Evolutionary conservation across 495 filamentous ascomycete species (phyloP), one percentile per base, ranked within the genome.

Genomic region (Hypoxylon perforatum): DNA sequence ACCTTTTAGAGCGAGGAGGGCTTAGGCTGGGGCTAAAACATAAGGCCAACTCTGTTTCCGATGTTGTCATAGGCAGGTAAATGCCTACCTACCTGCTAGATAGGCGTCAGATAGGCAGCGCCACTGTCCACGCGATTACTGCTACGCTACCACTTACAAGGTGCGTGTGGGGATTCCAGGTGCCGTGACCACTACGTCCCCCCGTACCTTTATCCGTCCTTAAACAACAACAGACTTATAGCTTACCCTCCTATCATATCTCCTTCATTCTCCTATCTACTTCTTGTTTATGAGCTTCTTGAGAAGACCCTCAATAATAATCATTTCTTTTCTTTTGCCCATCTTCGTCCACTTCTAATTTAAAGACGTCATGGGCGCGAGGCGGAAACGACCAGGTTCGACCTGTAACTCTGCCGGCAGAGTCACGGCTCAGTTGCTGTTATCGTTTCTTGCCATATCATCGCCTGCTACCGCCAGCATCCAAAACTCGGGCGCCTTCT

Each of bases 401-500:
- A 71, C 60, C 11, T 85, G 81, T 73, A 67, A 64, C 52, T 85
- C 82, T 67, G 78, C 85, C 21, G 84, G 84, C 74, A 80, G 83
- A 77, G 83, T 90, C 52, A 88, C 87, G 14, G 82, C 85, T 58
- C 74, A 78, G 46, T 74, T 88, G 47, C 76, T 91, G 49, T 77
- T 91, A 33, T 89, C 84, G 48, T 86, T 90, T 76, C 83, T 91
- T 42, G 86, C 86, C 55, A 72, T 86, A 60, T 81, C 84, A 19
- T 76, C 77, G 22, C 67, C 77, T 17, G 63, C 80, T 39, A 67
- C 62, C 3, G 79, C 74, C 18, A 73, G 67, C 25, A 63, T 76
- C 53, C 78, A 57, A 18, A 70, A 63, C 50, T 25, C 64, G 19
- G 63, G 51, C 36, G 62, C 72, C 48, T 76, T 62, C 28, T 79